Evolutionary conservation across 2,329 filamentous ascomycete genomes (phyloP), one percentile per base, ranked within the genome.

Genomic region (Fusarium chlamydosporum): DNA sequence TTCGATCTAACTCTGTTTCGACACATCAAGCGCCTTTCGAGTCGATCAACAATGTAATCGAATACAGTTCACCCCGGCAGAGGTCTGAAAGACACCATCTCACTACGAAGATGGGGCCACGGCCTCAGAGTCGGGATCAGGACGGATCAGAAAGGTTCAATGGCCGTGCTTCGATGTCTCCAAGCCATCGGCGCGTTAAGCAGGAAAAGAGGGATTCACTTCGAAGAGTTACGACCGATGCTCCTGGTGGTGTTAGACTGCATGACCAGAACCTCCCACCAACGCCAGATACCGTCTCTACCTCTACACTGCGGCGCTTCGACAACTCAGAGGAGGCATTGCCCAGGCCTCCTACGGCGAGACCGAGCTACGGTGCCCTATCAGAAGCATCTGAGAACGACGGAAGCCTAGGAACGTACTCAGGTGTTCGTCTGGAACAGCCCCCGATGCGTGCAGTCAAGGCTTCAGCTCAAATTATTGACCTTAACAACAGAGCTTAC

Each of bases 201-300:
- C 79, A 84, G 23, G 82, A 85, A 56, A 86, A 85, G 74, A 78
- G 82, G 40, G 81, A 84, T 15, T 79, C 81, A 1, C 68, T 86
- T 13, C 80, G 84, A 11, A 81, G 77, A 41, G 85, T 88, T 8
- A 72, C 82, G 31, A 87, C 85, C 0, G 83, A 85, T 31, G 80
- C 79, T 72, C 79, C 58, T 62, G 79, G 72, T 64, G 78, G 77
- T 65, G 82, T 80, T 38, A 77, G 79, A 71, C 61, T 82, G 3
- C 78, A 81, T 54, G 79, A 82, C 7, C 81, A 83, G 18, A 77
- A 76, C 18, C 77, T 88, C 3, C 87, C 87, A 11, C 87, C 87
- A 0, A 89, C 87, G 0, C 87, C 87, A 0, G 86, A 89, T 67
- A 89, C 87, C 0, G 85, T 88, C 20, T 87, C 86, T 2, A 87